A percentile compares a stretch with the other conserved stretches of the same genome.
phyloP scores from a whole-genome alignment of 2,329 filamentous ascomycete genomes.

The Penicillium paneum region DNA sequence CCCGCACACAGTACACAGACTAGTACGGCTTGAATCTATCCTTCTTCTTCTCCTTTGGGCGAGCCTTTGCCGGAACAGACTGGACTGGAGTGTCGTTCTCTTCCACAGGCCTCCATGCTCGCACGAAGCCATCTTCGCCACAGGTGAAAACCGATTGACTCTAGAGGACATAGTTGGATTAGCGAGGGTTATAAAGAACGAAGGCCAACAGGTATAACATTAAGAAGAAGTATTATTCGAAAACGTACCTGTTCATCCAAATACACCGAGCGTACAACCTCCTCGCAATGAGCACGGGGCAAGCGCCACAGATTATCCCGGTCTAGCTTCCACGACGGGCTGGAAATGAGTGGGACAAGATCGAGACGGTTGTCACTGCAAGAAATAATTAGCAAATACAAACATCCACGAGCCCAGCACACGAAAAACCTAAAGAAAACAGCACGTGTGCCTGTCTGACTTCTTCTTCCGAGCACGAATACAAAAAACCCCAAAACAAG shows the following conservation, averaged over 20 bases:
- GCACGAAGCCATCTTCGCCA: conserved; percentile 46
- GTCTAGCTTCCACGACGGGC: conserved; percentile 41
- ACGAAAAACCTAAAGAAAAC: neutral
- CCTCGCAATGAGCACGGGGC: conserved; percentile 48
- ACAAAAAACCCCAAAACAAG: neutral
- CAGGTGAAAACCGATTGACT: conserved; percentile 44
- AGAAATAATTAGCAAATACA: neutral
- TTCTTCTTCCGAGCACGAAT: neutral
- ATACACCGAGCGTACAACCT: conserved; percentile 47
- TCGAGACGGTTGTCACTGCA: conserved; percentile 42
- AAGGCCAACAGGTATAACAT: neutral
- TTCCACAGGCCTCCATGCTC: conserved; percentile 36
- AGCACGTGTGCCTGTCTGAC: neutral
- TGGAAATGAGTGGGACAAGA: conserved; percentile 39
- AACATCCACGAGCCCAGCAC: neutral
- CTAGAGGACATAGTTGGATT: conserved; percentile 16
- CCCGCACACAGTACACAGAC: conserved; percentile 6
- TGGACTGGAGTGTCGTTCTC: conserved; percentile 14
- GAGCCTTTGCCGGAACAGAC: conserved; percentile 21
- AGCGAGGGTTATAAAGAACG: neutral
- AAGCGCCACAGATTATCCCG: conserved; percentile 41
- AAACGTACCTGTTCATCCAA: conserved; percentile 44
- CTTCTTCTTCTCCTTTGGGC: conserved; percentile 36
- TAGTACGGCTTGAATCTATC: conserved; percentile 42
- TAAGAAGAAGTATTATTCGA: neutral